Evolutionary conservation across 768 basidiomycete genomes (phyloP).

Genomic region (Tulasnella sp.): DNA sequence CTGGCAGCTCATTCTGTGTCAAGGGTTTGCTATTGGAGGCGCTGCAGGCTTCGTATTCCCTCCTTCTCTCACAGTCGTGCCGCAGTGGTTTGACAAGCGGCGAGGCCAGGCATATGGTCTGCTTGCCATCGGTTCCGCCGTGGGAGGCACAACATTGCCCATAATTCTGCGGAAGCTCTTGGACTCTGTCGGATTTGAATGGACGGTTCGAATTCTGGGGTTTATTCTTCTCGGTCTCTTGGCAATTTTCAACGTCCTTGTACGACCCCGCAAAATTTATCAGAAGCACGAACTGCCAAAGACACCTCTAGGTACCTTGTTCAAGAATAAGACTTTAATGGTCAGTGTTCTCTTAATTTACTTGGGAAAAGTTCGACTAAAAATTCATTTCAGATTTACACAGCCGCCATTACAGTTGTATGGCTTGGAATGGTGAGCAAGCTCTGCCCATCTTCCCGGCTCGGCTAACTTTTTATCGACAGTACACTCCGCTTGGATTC

Average conservation of each 20-base stretch:
- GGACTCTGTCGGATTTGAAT: slow-evolving; percentile 34
- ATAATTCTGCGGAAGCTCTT: slow-evolving; percentile 36
- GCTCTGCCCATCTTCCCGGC: neutral
- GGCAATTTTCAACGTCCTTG: slow-evolving; percentile 38
- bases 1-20: slow-evolving; percentile 31
- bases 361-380: neutral
- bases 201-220: slow-evolving; percentile 26
- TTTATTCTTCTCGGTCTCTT: slow-evolving; percentile 23
- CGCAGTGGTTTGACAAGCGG: slow-evolving; percentile 42
- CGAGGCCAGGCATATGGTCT: slow-evolving; percentile 64
- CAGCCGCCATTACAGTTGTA: slow-evolving; percentile 9
- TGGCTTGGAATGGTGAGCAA: slow-evolving; percentile 27
- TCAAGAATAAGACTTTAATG: slow-evolving; percentile 59
- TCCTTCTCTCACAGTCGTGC: slow-evolving; percentile 20
- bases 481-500: slow-evolving; percentile 39
- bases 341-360: slow-evolving; percentile 40
- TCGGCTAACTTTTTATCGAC: neutral
- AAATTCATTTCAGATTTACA: slow-evolving; percentile 23
- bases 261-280: slow-evolving; percentile 40
- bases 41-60: slow-evolving; percentile 29
- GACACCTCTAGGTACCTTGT: slow-evolving; percentile 58
- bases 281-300: slow-evolving; percentile 57
- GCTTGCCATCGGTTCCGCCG: slow-evolving; percentile 49
- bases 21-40: slow-evolving; percentile 31
- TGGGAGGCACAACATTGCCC: slow-evolving; percentile 36